Base-by-base conservation (phyloP, 306 rosid species). In the Sesbania bispinosa region DNA sequence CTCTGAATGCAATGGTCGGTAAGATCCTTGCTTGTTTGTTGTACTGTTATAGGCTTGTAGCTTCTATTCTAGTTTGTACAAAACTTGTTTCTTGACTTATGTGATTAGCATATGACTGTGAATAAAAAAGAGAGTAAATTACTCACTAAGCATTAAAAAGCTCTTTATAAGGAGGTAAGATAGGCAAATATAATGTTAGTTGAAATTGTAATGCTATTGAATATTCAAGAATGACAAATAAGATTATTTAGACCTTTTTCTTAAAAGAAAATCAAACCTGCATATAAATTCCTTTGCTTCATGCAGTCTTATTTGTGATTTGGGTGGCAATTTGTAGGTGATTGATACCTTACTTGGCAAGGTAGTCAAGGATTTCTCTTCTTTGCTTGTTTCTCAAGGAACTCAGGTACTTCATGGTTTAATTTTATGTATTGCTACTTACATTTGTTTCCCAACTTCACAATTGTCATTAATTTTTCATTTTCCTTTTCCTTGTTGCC, bases 1-100 rank as follows among this genome's bases (percentile, higher is more conserved):
- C 99, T 70, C 57, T 95, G 77, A 95, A 89, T 95, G 81, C 96
- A 91, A 95, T 82, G 99, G 99, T 95, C 80, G 99, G 97, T 95
- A 95, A 91, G 99, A 85, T 61, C 62, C 79, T 81, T 81, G 20
- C 58, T 59, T 21, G 54, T 50, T 61, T 71, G 47, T 64, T 73
- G 67, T 35, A 60, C 2, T 47, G 7, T 39, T n/a, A n/a, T n/a
- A n/a, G n/a, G n/a, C n/a, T n/a, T 48, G 48, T 67, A 4, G 65
- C 23, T 39, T 70, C 4, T 70, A 6, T 70, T 29, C 47, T 70
- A 62, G 19, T 23, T 52, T 33, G 38, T 19, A 10, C 32, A 48
- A 30, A 59, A 38, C 9, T 1, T n/a, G n/a, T 51, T 75, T 4
- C 51, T 2, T 55, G 19, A 57, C n/a, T 51, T 57, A 1, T 73